Base-by-base conservation (phyloP, 2,329 filamentous ascomycete genomes). In the Trichoderma hamatum region DNA sequence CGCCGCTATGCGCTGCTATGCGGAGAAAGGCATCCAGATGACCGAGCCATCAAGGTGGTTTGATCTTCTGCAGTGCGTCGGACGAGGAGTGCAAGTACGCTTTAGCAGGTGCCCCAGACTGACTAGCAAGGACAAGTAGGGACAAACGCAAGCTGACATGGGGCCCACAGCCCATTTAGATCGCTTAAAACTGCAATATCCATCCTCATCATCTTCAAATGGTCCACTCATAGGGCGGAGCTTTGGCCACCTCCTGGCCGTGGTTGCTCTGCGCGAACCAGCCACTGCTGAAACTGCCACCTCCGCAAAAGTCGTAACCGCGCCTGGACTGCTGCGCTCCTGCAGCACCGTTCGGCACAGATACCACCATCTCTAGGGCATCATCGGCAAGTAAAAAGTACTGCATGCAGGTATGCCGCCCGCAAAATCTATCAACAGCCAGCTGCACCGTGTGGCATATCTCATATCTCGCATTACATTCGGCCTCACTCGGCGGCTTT, bases 221-320 rank as follows among this genome's bases (percentile, higher is more conserved):
- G 52, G 52, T 49, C 63, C 63, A 66, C 63, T 34, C 63, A 66
- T 66, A 66, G 63, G 63, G 63, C 63, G 63, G 63, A 66, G 63
- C 63, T 66, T 56, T 66, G 63, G 36, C 34, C 63, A 46, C 63
- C 28, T 24, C 52, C 39, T 66, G 63, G 52, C 63, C 32, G 34
- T 66, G 63, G 51, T 43, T 55, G 36, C 11, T 55, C 62, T 56
- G 36, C 30, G 16, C 52, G 19, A 54, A 66, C 46, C 28, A 34
- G 52, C 52, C 26, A 56, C 52, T 39, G 19, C 36, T 39, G 14
- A 39, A 49, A 66, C 51, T 65, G 51, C 36, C 62, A 66, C 63
- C 51, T 58, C 52, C 63, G 63, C 63, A 58, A 49, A 49, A 49
- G 32, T 36, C 24, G 24, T n/a, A 56, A 34, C 43, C 46, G 7